These are phyloP conservation scores for Fraxinus latifolia DNA, from an alignment of 305 asterid species.

Conservation along the genomic window DNA sequence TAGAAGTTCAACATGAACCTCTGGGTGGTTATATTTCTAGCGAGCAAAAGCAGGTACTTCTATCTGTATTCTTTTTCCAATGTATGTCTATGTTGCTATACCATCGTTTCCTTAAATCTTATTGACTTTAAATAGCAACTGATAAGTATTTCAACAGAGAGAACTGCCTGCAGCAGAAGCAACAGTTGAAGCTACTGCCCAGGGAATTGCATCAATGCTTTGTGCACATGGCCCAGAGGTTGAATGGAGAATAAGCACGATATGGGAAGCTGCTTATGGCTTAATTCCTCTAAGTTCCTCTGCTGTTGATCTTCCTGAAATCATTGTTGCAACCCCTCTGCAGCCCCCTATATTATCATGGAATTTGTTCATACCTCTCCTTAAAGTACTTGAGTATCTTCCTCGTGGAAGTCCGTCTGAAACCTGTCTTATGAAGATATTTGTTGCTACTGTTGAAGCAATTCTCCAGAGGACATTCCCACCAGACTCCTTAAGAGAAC, in stretches of 20 bases:
- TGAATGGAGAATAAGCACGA: conserved; percentile 98
- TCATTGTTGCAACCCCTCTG: conserved; percentile 88
- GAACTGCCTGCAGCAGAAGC: conserved; percentile 83
- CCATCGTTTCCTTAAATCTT: conserved; percentile 12
- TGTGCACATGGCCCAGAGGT: conserved; percentile 99
- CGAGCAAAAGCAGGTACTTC: conserved; percentile 66
- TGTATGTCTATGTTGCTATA: conserved; percentile 4
- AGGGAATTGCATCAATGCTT: conserved; percentile 98
- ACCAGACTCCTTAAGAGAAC: conserved; percentile 74
- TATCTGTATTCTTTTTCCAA: conserved; percentile 21
- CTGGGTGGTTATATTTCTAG: conserved; percentile 55
- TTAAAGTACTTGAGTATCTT: conserved; percentile 93
- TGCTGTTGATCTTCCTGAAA: conserved; percentile 94
- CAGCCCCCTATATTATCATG: conserved; percentile 93
- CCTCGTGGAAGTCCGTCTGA: conserved; percentile 99
- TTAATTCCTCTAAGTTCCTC: conserved; percentile 94
- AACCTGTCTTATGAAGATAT: conserved; percentile 93
- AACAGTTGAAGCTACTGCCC: conserved; percentile 96
- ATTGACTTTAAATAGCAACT: conserved; percentile 22
- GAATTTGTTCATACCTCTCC: conserved; percentile 91
- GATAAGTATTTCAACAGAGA: conserved; percentile 53
- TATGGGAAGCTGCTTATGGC: conserved; percentile 99
- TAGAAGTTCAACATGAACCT: conserved; percentile 71
- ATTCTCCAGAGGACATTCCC: conserved; percentile 95
- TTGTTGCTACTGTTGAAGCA: conserved; percentile 97